These are phyloP conservation scores for Pichia sp. DNA, from an alignment of 1,139 yeast species.

Conservation along the genomic window DNA sequence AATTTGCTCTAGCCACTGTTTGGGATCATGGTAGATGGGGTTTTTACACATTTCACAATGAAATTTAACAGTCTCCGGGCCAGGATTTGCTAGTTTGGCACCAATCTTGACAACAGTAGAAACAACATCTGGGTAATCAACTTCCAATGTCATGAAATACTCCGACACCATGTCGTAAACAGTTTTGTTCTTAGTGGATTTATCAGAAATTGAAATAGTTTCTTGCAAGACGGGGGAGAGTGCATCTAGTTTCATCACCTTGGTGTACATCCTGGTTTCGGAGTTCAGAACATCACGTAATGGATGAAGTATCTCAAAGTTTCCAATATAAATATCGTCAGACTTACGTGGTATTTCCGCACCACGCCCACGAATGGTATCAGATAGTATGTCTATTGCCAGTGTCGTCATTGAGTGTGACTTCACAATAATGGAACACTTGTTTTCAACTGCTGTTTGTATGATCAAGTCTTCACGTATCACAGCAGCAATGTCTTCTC, in stretches of 20 bases:
- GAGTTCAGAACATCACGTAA: slow-evolving; percentile 63
- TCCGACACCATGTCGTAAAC: slow-evolving; percentile 71
- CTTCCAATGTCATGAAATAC: slow-evolving; percentile 68
- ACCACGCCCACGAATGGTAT: slow-evolving; percentile 91
- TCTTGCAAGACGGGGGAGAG: slow-evolving; percentile 7
- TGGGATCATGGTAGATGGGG: slow-evolving; percentile 48
- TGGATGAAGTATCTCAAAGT: slow-evolving; percentile 52
- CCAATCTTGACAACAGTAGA: slow-evolving; percentile 93
- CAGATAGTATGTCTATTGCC: slow-evolving; percentile 71
- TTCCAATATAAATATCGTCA: slow-evolving; percentile 21
- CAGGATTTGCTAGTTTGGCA: slow-evolving; percentile 51
- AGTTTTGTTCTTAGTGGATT: slow-evolving; percentile 55
- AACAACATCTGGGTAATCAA: slow-evolving; percentile 83
- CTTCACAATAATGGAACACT: slow-evolving; percentile 52
- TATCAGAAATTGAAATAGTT: slow-evolving; percentile 8
- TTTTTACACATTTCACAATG: slow-evolving; percentile 49
- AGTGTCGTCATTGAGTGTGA: slow-evolving; percentile 80
- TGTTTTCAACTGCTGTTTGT: slow-evolving; percentile 38
- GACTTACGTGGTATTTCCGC: slow-evolving; percentile 44
- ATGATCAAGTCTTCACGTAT: slow-evolving; percentile 44
- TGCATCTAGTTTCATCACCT: slow-evolving; percentile 13
- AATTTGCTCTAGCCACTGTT: slow-evolving; percentile 63
- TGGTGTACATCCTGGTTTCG: slow-evolving; percentile 45
- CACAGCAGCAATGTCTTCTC: slow-evolving; percentile 51
- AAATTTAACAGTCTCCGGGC: background rate